Evolutionary conservation across 2,329 filamentous ascomycete species (phyloP).

Genomic region (Penicillium sp.): DNA sequence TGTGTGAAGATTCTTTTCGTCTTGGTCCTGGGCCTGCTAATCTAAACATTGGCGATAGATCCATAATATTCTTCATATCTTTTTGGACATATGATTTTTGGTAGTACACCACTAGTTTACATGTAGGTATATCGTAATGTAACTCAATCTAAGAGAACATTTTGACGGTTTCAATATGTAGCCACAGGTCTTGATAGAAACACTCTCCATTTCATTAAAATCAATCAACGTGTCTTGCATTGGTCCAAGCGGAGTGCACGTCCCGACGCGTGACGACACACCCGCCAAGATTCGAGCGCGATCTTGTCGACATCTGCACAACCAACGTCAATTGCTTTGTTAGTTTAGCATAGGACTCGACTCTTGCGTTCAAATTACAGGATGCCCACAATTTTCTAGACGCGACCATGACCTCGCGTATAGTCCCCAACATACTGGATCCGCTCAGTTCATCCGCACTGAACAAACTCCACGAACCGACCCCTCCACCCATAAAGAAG

Average conservation of each 20-base stretch:
- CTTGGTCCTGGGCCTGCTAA: slow-evolving; percentile 29
- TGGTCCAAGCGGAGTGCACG: slow-evolving; percentile 9
- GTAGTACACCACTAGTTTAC: background rate
- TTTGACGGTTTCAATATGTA: background rate
- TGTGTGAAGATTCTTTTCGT: slow-evolving; percentile 3
- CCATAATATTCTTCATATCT: slow-evolving; percentile 17
- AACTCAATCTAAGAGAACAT: background rate
- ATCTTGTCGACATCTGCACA: slow-evolving; percentile 8
- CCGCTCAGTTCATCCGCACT: slow-evolving; percentile 32
- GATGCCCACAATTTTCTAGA: slow-evolving; percentile 23
- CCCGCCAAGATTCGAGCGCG: slow-evolving; percentile 13
- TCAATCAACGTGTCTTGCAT: background rate
- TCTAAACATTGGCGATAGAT: slow-evolving; percentile 40
- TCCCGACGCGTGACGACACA: slow-evolving; percentile 30
- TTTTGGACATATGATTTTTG: background rate
- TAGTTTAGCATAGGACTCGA: slow-evolving; percentile 7
- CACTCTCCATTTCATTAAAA: background rate
- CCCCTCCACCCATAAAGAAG: slow-evolving; percentile 31
- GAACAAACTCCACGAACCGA: slow-evolving; percentile 29
- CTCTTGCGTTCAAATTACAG: slow-evolving; percentile 8
- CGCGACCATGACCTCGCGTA: slow-evolving; percentile 39
- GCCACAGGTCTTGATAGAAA: background rate
- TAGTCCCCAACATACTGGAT: slow-evolving; percentile 31
- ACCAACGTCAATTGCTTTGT: slow-evolving; percentile 4
- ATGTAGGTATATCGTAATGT: no score